These are phyloP conservation scores for Lotmaria passim DNA, from an alignment of 208 protist genomes.

Conservation along the genomic window DNA sequence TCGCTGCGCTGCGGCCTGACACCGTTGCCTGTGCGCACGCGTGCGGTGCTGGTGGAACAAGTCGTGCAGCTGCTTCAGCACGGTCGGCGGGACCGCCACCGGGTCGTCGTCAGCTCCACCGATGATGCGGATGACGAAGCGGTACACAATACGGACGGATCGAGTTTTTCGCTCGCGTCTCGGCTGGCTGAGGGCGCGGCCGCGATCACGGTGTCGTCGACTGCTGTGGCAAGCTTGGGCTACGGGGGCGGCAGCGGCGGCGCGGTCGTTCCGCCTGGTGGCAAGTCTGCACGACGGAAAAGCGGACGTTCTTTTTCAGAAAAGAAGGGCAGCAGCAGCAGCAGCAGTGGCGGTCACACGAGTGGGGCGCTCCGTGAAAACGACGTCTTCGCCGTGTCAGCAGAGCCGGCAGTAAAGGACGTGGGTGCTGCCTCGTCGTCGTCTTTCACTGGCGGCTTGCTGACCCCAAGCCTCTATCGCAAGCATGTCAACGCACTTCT, in stretches of 20 bases:
- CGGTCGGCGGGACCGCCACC: slow-evolving; percentile 20
- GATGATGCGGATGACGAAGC: slow-evolving; percentile 12
- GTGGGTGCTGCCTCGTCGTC: no score
- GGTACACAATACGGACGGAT: neutral
- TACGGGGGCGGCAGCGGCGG: no score
- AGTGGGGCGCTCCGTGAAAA: no score
- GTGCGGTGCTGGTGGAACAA: slow-evolving; percentile 28
- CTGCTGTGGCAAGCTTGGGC: no score
- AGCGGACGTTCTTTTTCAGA: no score
- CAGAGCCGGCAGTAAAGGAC: no score
- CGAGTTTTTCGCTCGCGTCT: neutral
- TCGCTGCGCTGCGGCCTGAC: slow-evolving; percentile 40
- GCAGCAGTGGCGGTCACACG: no score
- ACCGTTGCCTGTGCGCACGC: slow-evolving; percentile 52
- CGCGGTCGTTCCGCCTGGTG: no score
- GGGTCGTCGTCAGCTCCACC: slow-evolving; percentile 10
- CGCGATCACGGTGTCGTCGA: neutral
- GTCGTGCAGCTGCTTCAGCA: slow-evolving; percentile 19
- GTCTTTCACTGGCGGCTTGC: neutral
- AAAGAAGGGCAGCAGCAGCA: no score
- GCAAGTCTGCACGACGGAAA: no score
- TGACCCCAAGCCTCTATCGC: slow-evolving; percentile 26
- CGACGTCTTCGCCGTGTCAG: no score
- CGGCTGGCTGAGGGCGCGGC: slow-evolving; percentile 1
- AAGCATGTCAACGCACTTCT: slow-evolving; percentile 13